Base-by-base conservation (phyloP, 306 rosid species). In the Alnus rubra region DNA sequence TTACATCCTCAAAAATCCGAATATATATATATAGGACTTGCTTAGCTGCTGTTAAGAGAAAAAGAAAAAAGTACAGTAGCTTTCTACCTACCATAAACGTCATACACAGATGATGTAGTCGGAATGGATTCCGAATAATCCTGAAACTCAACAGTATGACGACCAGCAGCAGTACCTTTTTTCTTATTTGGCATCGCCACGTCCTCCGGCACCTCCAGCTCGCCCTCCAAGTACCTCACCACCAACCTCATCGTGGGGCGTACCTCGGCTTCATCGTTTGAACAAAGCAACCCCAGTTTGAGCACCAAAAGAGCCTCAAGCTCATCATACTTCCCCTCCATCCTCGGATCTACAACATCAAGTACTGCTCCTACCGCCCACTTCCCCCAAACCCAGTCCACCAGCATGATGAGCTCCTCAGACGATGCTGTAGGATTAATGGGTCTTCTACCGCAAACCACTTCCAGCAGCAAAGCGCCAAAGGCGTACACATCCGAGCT, bases 321-420 rank as follows among this genome's bases (percentile, higher is more conserved):
- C 76, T 80, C 87, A 79, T 86, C 85, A 39, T 80, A 88, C n/a
- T 16, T 75, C 28, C 88, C 86, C 1, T 49, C 82, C 79, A 90
- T 48, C 60, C 58, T 88, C 0, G 63, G 35, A n/a, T 88, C 94
- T 80, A 88, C 81, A 47, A 84, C 86, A 48, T 69, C 84, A 65
- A 86, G 39, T 51, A 60, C 18, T 4, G 58, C 50, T 73, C 94
- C 94, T 39, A 35, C 63, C 33, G 70, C 77, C 88, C 90, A 86
- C 78, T 52, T 74, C 1, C 86, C 94, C 92, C 90, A 88, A 10
- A 90, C 92, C 90, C 90, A 90, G 7, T 90, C 94, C 56, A 90
- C 84, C 80, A 88, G 47, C 18, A 88, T 47, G 14, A 86, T 52
- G 23, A 88, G 74, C 89, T 84, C 90, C 89, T 88, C 94, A 16